Base-by-base conservation (phyloP, 192 early-diverging fungal genomes). In the Allomyces javanicus region DNA sequence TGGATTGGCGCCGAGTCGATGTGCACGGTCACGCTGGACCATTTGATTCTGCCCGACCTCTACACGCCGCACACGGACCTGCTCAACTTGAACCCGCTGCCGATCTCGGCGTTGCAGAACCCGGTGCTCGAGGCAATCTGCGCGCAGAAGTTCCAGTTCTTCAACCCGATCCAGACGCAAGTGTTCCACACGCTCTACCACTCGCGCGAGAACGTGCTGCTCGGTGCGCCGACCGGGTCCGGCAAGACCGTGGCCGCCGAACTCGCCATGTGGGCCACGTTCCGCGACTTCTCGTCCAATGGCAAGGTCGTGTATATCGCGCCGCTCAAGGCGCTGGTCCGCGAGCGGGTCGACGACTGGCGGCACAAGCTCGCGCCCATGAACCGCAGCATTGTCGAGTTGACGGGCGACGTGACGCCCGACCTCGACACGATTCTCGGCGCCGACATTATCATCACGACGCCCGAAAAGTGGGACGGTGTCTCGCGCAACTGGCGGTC, bases 391-490 rank as follows among this genome's bases (percentile, higher is more conserved):
- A 75, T 99, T 66, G 93, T 97, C 9, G 93, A 96, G 74, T 75
- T 97, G 72, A 97, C 94, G 19, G 94, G 94, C 64, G 96, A 97
- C 71, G 87, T 93, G 2, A 93, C 92, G 21, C 93, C 94, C 10
- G 94, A 99, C 63, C 74, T 94, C 50, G 79, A 84, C 44, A 85
- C 91, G 0, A 86, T 97, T 24, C 80, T 89, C 68, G 75, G 72
- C 24, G 91, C 93, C 11, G 96, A 99, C 73, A 93, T 99, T 43
- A 96, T 97, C 68, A 88, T 99, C 66, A 96, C 93, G 0, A 99
- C 96, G 12, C 94, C 96, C 0, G 93, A 96, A 71, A 96, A 97
- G 70, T 99, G 94, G 94, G 93, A 99, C 77, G 93, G 93, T 66
- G 89, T 99, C 68, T 90, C 85, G 73, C 87, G 96, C 64, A 87